phyloP scores from a whole-genome alignment of 257 asterid species.

The Rehmannia glutinosa region DNA sequence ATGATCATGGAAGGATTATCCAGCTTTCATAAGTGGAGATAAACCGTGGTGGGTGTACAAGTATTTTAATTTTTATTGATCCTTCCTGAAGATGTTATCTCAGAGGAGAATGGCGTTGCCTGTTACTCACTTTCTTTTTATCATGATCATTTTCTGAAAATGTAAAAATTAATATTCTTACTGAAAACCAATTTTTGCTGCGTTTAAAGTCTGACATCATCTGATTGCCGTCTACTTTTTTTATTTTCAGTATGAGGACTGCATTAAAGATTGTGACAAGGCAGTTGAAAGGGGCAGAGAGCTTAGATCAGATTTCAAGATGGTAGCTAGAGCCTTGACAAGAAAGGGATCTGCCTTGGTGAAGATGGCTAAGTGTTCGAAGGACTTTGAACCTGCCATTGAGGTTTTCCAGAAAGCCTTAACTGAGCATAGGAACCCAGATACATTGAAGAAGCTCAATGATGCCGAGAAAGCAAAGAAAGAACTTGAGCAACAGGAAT shows the following conservation, averaged over 20 bases:
- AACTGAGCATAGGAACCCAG: conserved; percentile 94
- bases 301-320: conserved; percentile 79
- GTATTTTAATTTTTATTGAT: too few relatives aligned
- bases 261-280: conserved; percentile 87
- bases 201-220: not conserved
- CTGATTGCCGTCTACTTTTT: not conserved
- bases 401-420: conserved; percentile 90
- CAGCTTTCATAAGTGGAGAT: too few relatives aligned
- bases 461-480: conserved; percentile 96
- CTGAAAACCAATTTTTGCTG: not conserved
- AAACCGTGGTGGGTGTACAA: too few relatives aligned
- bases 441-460: conserved; percentile 79
- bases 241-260: conserved; percentile 57
- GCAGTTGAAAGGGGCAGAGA: conserved; percentile 97
- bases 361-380: conserved; percentile 72
- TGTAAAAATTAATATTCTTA: too few relatives aligned
- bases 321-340: conserved; percentile 90
- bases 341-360: conserved; percentile 88
- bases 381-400: conserved; percentile 78
- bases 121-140: too few relatives aligned
- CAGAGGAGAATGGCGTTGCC: too few relatives aligned
- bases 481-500: conserved; percentile 86
- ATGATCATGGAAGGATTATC: too few relatives aligned
- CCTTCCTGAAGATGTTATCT: too few relatives aligned
- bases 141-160: too few relatives aligned